phyloP scores from a whole-genome alignment of 805 yeast genomes.

The Zygosaccharomyces lentus region DNA sequence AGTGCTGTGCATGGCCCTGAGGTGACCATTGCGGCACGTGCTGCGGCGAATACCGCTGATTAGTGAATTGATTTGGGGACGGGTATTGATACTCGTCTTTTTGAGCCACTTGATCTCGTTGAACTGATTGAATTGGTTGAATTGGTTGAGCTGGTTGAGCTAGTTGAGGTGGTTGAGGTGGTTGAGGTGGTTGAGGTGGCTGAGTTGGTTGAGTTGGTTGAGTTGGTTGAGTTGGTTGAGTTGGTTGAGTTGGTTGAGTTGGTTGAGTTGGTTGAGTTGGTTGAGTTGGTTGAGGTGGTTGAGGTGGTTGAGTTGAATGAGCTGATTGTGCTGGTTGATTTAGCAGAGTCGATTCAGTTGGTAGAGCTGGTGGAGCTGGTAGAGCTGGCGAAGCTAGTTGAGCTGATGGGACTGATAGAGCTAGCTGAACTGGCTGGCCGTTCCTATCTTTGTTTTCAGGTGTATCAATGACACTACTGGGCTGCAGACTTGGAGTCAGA shows the following conservation, averaged over 20 bases:
- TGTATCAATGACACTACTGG: neutral
- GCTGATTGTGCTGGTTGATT: neutral
- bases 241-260: neutral
- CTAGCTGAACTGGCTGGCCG: neutral
- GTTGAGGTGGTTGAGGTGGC: neutral
- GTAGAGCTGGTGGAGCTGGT: neutral
- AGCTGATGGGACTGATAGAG: neutral
- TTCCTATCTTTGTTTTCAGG: neutral
- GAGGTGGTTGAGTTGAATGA: neutral
- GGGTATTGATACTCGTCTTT: neutral
- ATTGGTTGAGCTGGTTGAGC: neutral
- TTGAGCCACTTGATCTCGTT: neutral
- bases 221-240: neutral
- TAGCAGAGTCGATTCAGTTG: neutral
- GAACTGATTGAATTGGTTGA: neutral
- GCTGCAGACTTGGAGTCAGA: constrained; percentile 12
- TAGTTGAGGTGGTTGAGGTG: neutral
- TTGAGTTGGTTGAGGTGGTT: neutral
- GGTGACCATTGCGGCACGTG: neutral
- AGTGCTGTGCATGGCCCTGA: constrained; percentile 3
- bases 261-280: neutral
- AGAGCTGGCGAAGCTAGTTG: neutral
- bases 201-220: neutral
- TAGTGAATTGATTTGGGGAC: neutral
- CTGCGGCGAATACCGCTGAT: constrained; percentile 2